Evolutionary conservation across 73 alveolate genomes (phyloP).

Genomic region (Tetrahymena borealis): DNA sequence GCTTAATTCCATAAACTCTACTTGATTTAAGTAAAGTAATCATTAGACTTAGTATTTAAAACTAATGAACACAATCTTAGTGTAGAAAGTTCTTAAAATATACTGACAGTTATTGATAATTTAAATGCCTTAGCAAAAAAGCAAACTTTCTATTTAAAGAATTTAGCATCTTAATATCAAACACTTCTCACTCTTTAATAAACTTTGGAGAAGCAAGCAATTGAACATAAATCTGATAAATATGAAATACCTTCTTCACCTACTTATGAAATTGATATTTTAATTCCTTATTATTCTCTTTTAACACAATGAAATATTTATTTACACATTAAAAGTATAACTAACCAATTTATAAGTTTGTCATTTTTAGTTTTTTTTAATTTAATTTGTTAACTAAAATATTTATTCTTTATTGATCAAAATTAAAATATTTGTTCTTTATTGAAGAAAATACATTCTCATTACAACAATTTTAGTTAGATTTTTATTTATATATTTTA

Average conservation of each 20-base stretch:
- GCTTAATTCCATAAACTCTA: neutral
- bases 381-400: too few species aligned
- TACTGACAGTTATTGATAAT: neutral
- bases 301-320: neutral
- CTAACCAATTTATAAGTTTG: neutral
- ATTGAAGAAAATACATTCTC: too few species aligned
- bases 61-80: neutral
- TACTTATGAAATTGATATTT: neutral
- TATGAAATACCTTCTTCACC: neutral
- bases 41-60: neutral
- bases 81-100: neutral
- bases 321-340: neutral
- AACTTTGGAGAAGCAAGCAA: neutral
- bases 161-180: neutral
- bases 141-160: neutral
- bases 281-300: neutral
- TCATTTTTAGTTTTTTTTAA: neutral
- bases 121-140: neutral
- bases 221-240: neutral
- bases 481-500: too few species aligned
- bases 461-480: too few species aligned
- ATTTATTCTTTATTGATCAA: too few species aligned
- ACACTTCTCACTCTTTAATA: neutral
- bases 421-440: too few species aligned
- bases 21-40: neutral